Evolutionary conservation across 140 eudicot species (phyloP).

Genomic region (Cichorium intybus): DNA sequence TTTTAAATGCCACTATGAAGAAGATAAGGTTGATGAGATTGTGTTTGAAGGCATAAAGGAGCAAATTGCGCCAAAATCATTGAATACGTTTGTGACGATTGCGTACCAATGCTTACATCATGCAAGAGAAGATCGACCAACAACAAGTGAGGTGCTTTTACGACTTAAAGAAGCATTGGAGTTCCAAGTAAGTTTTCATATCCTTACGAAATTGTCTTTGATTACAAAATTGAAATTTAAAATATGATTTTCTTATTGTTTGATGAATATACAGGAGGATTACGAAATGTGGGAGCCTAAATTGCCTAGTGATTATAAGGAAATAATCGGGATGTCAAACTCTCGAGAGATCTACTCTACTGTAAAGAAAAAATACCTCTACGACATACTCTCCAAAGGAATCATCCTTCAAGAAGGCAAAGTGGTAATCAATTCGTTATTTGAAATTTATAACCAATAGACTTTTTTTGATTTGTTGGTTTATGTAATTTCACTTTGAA

Average conservation of each 20-base stretch:
- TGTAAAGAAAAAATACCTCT: conserved; percentile 2
- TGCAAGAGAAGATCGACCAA: not conserved
- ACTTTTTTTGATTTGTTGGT: too few species aligned
- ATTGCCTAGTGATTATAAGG: too few species aligned
- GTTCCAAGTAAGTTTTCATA: not conserved
- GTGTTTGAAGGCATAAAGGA: not conserved
- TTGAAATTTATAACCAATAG: too few species aligned
- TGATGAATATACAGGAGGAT: too few species aligned
- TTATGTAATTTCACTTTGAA: not conserved
- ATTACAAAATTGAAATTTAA: too few species aligned
- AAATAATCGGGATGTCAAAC: too few species aligned
- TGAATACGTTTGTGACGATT: too few species aligned
- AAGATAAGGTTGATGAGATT: not conserved
- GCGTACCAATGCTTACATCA: not conserved
- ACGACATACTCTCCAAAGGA: not conserved
- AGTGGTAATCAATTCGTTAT: not conserved
- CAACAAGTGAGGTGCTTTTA: not conserved
- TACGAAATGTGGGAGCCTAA: too few species aligned
- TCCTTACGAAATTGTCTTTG: too few species aligned
- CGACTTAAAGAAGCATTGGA: not conserved
- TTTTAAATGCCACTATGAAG: not conserved
- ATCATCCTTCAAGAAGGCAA: conserved; percentile 5
- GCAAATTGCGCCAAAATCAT: not conserved
- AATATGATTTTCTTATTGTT: too few species aligned
- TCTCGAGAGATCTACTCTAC: not conserved